Conservation (phyloP, 495 filamentous ascomycete species). For the Lentithecium fluviatile region DNA sequence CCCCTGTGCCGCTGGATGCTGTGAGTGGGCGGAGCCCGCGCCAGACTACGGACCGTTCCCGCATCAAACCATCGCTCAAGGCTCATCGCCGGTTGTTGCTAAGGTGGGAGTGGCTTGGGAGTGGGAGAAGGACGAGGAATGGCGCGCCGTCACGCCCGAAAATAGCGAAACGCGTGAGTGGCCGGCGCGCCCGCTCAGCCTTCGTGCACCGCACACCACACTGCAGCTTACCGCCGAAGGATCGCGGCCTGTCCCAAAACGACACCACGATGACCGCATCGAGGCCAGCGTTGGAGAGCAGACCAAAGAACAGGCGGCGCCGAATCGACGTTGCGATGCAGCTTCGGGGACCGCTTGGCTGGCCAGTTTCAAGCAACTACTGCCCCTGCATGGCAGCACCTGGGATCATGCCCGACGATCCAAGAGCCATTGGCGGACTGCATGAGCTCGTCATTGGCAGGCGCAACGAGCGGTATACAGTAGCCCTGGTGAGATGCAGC, state of each 20-base stretch:
- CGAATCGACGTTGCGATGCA: constrained; percentile 10
- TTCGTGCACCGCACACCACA: constrained; percentile 4
- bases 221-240: constrained; percentile 28
- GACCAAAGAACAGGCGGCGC: neutral
- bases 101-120: constrained; percentile 28
- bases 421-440: constrained; percentile 5
- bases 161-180: constrained; percentile 20
- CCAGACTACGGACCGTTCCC: constrained; percentile 35
- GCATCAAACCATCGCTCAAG: constrained; percentile 22
- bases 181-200: constrained; percentile 19
- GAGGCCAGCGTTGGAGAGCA: neutral
- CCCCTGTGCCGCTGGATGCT: constrained; percentile 6
- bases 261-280: neutral
- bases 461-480: constrained; percentile 13
- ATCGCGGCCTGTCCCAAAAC: constrained; percentile 11
- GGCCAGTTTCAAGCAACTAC: neutral
- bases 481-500: neutral
- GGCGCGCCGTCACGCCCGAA: constrained; percentile 1
- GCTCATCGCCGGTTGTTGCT: constrained; percentile 15
- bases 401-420: constrained; percentile 7
- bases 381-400: constrained; percentile 21
- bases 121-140: neutral
- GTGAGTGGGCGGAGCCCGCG: constrained; percentile 12
- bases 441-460: constrained; percentile 10
- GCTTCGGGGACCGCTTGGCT: constrained; percentile 12